Conservation (phyloP, 1,284 basidiomycete species). For the Melanopsichium pennsylvanicum region DNA sequence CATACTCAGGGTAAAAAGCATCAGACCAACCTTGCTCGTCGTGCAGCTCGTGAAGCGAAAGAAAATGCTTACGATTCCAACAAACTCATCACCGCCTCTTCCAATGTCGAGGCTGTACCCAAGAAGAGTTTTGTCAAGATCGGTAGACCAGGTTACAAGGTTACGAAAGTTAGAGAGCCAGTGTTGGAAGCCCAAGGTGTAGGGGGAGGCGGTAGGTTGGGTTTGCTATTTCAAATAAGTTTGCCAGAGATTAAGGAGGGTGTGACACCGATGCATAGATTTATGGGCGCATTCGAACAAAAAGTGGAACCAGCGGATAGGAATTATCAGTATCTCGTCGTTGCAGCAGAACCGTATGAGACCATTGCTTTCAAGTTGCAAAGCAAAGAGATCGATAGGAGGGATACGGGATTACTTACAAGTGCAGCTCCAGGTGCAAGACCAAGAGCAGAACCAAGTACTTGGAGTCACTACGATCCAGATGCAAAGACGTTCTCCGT, state of each 20-base stretch:
- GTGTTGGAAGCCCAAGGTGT: constrained; percentile 34
- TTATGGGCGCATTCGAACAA: constrained; percentile 99
- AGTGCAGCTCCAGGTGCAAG: constrained; percentile 31
- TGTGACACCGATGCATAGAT: constrained; percentile 84
- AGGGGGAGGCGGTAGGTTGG: constrained; percentile 69
- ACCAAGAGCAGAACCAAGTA: constrained; percentile 51
- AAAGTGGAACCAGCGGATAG: constrained; percentile 92
- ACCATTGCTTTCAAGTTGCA: constrained; percentile 98
- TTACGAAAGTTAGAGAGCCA: constrained; percentile 82
- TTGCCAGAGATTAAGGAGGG: constrained; percentile 85
- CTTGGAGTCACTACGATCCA: constrained; percentile 61
- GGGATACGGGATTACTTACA: constrained; percentile 44
- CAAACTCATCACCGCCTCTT: constrained; percentile 71
- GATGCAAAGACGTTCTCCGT: constrained; percentile 59
- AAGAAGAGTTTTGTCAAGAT: constrained; percentile 84
- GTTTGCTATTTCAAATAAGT: constrained; percentile 95
- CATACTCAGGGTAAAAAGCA: constrained; percentile 99
- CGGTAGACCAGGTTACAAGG: constrained; percentile 90
- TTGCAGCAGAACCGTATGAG: constrained; percentile 98
- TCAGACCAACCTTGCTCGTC: constrained; percentile 94
- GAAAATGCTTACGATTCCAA: constrained; percentile 68
- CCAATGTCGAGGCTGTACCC: constrained; percentile 20
- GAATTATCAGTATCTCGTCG: constrained; percentile 95
- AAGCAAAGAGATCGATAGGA: constrained; percentile 88
- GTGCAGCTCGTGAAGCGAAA: constrained; percentile 93